Base-by-base conservation (phyloP, 2,329 filamentous ascomycete species). In the Exophiala phaeomuriformis region DNA sequence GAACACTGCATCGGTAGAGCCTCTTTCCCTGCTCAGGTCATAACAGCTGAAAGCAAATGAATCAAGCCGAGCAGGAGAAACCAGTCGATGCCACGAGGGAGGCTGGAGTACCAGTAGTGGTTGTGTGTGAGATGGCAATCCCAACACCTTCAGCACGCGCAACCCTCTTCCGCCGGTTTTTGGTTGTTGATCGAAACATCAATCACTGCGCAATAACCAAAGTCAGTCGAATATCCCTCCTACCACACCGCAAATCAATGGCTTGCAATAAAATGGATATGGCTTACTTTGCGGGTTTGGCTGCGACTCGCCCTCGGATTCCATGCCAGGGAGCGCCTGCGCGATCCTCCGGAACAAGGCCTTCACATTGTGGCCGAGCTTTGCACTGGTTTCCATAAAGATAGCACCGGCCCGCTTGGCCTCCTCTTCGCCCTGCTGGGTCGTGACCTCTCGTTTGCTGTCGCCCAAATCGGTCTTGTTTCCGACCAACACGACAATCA, bases 391-490 rank as follows among this genome's bases (percentile, higher is more conserved):
- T 78, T 98, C 93, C 65, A 98, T 93, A 68, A 98, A 98, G 88
- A 98, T 96, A 63, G 96, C 77, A 62, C 93, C 93, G 72, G 95
- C 91, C 78, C 91, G 91, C 81, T 95, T 95, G 41, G 91, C 91
- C 75, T 98, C 93, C 65, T 97, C 93, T 72, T 98, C 93, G 56
- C 93, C 93, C 72, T 97, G 90, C 67, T 88, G 85, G 35, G 90
- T 94, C 40, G 91, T 98, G 57, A 98, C 93, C 73, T 98, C 91
- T 51, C 93, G 83, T 80, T 96, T 97, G 19, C 49, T 52, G 72
- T 98, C 93, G 72, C 93, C 95, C 71, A 98, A 73, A 78, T 98
- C 93, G 42, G 93, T 98, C 83, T 98, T 98, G 79, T 98, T 98
- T 63, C 93, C 93, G 37, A 98, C 94, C 44, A 98, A 76, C 44